Base-by-base conservation (phyloP, 2,329 filamentous ascomycete species). In the Neospermospora avenae region DNA sequence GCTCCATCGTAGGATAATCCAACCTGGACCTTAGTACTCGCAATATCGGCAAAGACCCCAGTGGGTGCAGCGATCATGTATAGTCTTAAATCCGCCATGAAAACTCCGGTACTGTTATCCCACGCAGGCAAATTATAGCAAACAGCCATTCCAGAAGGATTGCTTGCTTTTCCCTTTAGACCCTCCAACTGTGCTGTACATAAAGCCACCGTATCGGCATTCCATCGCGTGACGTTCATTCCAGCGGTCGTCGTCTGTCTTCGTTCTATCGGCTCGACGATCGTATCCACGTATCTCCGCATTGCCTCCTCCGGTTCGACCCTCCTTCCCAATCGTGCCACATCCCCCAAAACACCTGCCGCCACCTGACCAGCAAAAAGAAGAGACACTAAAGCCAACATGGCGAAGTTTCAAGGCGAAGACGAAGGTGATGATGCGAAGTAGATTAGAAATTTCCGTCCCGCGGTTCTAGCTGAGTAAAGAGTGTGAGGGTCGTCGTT, bases 51-150 rank as follows among this genome's bases (percentile, higher is more conserved):
- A 64, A 86, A 88, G 3, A 71, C 73, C 34, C 77, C 84, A 3
- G 76, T 68, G 0, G 89, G 80, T 0, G 81, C 74, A 5, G 84
- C 85, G 49, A 93, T 76, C 73, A 87, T 85, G 76, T 86, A 95
- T 61, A 95, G 77, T 57, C 90, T 81, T 54, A 95, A 74, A 71
- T 95, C 90, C 31, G 90, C 89, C 74, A 89, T 83, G 72, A 95
- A 95, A 16, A 85, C 77, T 31, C 90, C 90, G 0, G 83, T 86
- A 4, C 74, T 74, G 67, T 83, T 84, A 75, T 93, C 82, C 59
- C 91, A 80, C 41, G 83, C 84, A 0, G 87, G 86, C 24, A 96
- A 75, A 72, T 95, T 96, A 77, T 93, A 95, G 81, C 91, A 96
- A 51, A 90, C 84, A 60, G 87, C 88, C 51, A 91, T 83, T 54